Conservation (phyloP, 2,329 filamentous ascomycete genomes). For the Herpotrichia juniperi region DNA sequence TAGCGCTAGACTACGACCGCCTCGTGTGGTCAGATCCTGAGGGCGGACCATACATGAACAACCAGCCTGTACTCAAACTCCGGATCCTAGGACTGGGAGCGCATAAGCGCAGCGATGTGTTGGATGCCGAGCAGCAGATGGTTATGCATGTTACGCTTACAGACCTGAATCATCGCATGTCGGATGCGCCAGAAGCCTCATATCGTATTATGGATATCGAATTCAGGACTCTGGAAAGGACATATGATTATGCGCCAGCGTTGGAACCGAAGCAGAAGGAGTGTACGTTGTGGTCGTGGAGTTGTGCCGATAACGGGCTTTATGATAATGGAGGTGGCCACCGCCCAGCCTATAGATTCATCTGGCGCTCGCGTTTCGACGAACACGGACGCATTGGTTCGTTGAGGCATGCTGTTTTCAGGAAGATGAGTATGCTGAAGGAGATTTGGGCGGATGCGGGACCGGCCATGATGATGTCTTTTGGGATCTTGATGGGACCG, state of each 20-base stretch:
- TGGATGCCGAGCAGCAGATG: conserved; percentile 14
- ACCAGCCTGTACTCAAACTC: conserved; percentile 19
- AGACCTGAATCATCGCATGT: conserved; percentile 16
- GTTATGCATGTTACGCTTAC: conserved; percentile 17
- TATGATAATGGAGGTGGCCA: conserved; percentile 9
- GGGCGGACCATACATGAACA: conserved; percentile 10
- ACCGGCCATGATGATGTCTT: conserved; percentile 15
- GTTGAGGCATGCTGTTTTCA: conserved; percentile 14
- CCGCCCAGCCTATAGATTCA: conserved; percentile 20
- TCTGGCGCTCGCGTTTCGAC: conserved; percentile 25
- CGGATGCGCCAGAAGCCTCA: conserved; percentile 10
- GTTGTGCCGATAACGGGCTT: conserved; percentile 19
- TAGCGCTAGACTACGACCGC: conserved; percentile 26
- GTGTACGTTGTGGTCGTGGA: conserved; percentile 19
- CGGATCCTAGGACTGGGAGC: conserved; percentile 22
- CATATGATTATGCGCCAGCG: conserved; percentile 2
- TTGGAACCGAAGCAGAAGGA: conserved; percentile 12
- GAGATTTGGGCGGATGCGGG: conserved; percentile 11
- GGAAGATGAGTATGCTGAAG: conserved; percentile 9
- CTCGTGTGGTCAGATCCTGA: conserved; percentile 19
- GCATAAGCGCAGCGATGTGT: conserved; percentile 10
- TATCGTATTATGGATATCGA: conserved; percentile 18
- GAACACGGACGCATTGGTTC: conserved; percentile 23
- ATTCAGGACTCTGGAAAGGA: conserved; percentile 6
- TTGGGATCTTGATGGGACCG: conserved; percentile 10